Base-by-base conservation (phyloP, 139 green algal genomes). In the Eudorina sp. region DNA sequence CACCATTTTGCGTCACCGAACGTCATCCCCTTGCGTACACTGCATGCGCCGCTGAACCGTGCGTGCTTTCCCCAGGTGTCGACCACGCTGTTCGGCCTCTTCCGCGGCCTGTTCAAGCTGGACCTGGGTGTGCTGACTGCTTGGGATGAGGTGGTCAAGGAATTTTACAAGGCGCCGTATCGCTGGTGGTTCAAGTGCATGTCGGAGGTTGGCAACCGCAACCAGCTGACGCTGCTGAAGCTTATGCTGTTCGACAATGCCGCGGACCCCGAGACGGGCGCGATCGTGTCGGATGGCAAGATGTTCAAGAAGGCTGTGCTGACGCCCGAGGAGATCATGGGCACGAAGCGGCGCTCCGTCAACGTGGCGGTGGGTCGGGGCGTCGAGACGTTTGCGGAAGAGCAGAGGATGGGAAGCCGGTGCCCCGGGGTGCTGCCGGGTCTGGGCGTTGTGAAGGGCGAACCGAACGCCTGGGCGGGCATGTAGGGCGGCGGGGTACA, bases 291-390 rank as follows among this genome's bases (percentile, higher is more conserved):
- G 9, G 90, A 93, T 38, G 90, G 90, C 19, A 70, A 81, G 46
- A 93, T 93, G 90, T 93, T 93, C 73, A 93, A 93, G 79, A 90
- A 92, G 88, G 66, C 72, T 23, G 79, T 92, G 78, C 79, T 93
- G 31, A 91, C 90, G 11, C 90, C 90, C 7, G 90, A 93, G 88
- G 79, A 92, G 64, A 90, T 93, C 69, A 85, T 83, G 62, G 89
- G 85, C 70, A 66, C 34, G 23, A 88, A 90, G 87, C 83, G 64
- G 62, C 41, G 62, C 60, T 53, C 80, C 2, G 80, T 86, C 18
- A 76, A 86, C 60, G 78, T 85, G 38, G 78, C 78, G 78, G 78
- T 85, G 34, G 25, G 77, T 82, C 8, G 66, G 55, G n/a, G n/a
- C n/a, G n/a, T n/a, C n/a, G n/a, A n/a, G n/a, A n/a, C n/a, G n/a